A percentile compares a stretch with the other conserved stretches of the same genome.
Evolutionary conservation across 768 basidiomycete species (phyloP).

Genomic region (Suillus weaverae): DNA sequence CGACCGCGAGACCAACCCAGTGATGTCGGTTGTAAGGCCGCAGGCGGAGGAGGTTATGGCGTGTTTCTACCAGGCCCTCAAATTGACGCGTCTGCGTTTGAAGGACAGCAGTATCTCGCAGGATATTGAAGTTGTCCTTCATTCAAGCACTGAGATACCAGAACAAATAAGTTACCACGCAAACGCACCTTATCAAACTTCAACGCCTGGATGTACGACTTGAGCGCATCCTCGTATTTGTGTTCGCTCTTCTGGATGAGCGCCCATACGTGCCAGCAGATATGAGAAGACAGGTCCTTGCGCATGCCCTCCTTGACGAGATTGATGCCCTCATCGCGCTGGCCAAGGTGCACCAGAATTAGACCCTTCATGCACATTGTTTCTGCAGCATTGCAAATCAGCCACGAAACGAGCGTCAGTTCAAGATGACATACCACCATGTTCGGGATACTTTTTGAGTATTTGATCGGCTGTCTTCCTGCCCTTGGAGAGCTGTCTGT

Average conservation of each 20-base stretch:
- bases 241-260: slow-evolving; percentile 93
- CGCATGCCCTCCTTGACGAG: slow-evolving; percentile 83
- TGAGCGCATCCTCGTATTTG: slow-evolving; percentile 91
- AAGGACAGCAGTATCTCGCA: slow-evolving; percentile 87
- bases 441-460: slow-evolving; percentile 92
- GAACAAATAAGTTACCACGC: background rate
- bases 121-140: slow-evolving; percentile 92
- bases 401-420: background rate
- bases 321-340: slow-evolving; percentile 77
- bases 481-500: slow-evolving; percentile 84
- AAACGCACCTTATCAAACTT: slow-evolving; percentile 80
- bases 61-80: slow-evolving; percentile 76
- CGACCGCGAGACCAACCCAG: slow-evolving; percentile 89
- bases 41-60: slow-evolving; percentile 74
- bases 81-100: slow-evolving; percentile 86
- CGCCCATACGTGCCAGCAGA: slow-evolving; percentile 98
- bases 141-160: slow-evolving; percentile 4
- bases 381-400: slow-evolving; percentile 49
- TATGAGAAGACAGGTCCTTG: slow-evolving; percentile 83
- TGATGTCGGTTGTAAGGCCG: slow-evolving; percentile 83
- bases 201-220: slow-evolving; percentile 89
- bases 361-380: slow-evolving; percentile 97
- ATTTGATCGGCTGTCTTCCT: slow-evolving; percentile 91
- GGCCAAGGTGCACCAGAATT: slow-evolving; percentile 75
- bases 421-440: slow-evolving; percentile 74